Base-by-base conservation (phyloP, 306 rosid species). In the Quillaja saponaria region DNA sequence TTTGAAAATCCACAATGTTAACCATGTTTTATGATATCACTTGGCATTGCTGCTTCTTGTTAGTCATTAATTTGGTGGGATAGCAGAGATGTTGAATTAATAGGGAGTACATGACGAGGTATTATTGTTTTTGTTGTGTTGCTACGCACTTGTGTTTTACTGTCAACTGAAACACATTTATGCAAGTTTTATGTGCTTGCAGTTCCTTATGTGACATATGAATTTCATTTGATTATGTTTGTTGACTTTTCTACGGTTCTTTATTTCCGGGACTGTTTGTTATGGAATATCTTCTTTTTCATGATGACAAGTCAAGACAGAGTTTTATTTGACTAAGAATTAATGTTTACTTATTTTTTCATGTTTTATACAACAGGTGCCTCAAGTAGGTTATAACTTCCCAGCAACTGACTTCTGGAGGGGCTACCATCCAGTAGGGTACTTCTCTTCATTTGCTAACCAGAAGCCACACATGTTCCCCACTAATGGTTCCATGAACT, bases 301-400 rank as follows among this genome's bases (percentile, higher is more conserved):
- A 42, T 54, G 15, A 13, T 41, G 44, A 55, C 17, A 63, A 10
- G 39, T 50, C 54, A 53, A 28, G 49, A 25, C n/a, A n/a, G n/a
- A 46, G 28, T 20, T 62, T 54, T 60, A 41, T 67, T 54, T 6
- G 7, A 63, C 34, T 67, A 56, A 37, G n/a, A n/a, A n/a, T n/a
- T n/a, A n/a, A n/a, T n/a, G n/a, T n/a, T n/a, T n/a, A n/a, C n/a
- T n/a, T n/a, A n/a, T n/a, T n/a, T n/a, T n/a, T n/a, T n/a, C n/a
- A 52, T 50, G 38, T 49, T 48, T 64, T 38, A 25, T 63, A 53
- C 46, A 69, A 63, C 85, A 85, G 95, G 76, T 60, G 52, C 75
- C 81, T 60, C 78, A 69, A 63, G 38, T 78, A 25, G 78, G 55
- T 44, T 76, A 82, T 69, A 81, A 84, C 68, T 76, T 69, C 64